Evolutionary conservation across 257 asterid species (phyloP).

Genomic region (Nicotiana tomentosiformis): DNA sequence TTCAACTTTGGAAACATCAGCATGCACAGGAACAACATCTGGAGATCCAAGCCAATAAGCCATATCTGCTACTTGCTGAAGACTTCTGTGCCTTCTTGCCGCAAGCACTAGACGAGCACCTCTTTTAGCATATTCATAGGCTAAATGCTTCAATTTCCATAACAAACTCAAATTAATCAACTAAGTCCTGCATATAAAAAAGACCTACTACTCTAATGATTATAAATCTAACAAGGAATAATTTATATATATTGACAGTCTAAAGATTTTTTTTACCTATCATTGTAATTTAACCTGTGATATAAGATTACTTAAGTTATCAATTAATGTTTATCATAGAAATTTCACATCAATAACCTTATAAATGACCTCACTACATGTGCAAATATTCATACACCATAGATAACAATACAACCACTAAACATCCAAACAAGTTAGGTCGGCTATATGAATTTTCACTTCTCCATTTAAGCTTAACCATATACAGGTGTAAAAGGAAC

Average conservation of each 20-base stretch:
- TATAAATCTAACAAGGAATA: background rate
- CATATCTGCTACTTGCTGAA: conserved; percentile 47
- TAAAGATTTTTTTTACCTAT: background rate
- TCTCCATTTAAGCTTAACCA: no score
- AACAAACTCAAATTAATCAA: background rate
- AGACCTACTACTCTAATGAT: background rate
- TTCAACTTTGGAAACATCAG: conserved; percentile 48
- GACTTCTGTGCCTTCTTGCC: conserved; percentile 52
- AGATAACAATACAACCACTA: no score
- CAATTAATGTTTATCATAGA: no score
- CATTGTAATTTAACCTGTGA: background rate
- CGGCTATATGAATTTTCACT: no score
- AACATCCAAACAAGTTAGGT: no score
- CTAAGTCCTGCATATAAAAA: background rate
- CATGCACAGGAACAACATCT: conserved; percentile 29
- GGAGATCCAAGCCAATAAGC: conserved; percentile 60
- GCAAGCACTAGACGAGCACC: conserved; percentile 64
- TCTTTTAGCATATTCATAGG: conserved; percentile 66
- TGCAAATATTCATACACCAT: no score
- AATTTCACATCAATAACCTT: no score
- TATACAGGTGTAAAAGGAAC: no score
- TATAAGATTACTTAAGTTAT: no score
- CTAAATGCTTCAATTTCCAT: conserved; percentile 41
- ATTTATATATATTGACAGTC: background rate
- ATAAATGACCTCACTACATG: no score